Conservation (phyloP, 2,329 filamentous ascomycete species). For the Sclerotinia subarctica region DNA sequence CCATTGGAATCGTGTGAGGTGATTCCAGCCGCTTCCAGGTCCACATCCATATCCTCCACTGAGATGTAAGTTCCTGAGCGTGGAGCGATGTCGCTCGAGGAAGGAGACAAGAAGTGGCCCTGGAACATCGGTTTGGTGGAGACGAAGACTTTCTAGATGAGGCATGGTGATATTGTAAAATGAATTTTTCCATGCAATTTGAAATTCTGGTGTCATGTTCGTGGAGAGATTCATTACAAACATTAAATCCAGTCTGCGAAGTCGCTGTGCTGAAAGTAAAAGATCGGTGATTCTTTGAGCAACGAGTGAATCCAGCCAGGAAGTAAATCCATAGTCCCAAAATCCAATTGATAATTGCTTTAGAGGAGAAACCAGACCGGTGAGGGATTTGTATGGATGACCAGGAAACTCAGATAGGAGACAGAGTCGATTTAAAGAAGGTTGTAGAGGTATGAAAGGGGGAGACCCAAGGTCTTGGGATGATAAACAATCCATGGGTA, state of each 20-base stretch:
- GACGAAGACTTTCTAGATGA: slow-evolving; percentile 11
- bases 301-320: slow-evolving; percentile 14
- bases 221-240: slow-evolving; percentile 20
- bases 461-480: slow-evolving; percentile 7
- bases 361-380: not conserved
- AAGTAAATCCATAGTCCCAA: slow-evolving; percentile 18
- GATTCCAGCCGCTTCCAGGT: slow-evolving; percentile 15
- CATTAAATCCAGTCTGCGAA: slow-evolving; percentile 17
- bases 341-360: slow-evolving; percentile 19
- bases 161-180: slow-evolving; percentile 17
- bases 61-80: slow-evolving; percentile 9
- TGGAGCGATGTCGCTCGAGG: not conserved
- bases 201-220: slow-evolving; percentile 15
- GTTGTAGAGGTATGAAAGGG: slow-evolving; percentile 14
- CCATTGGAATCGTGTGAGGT: slow-evolving; percentile 12
- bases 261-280: not conserved
- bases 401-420: not conserved
- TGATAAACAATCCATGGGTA: slow-evolving; percentile 19
- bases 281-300: slow-evolving; percentile 5
- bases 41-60: slow-evolving; percentile 14
- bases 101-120: slow-evolving; percentile 9
- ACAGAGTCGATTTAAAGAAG: slow-evolving; percentile 12
- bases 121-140: slow-evolving; percentile 17
- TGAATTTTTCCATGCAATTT: not conserved
- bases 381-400: slow-evolving; percentile 15